Percentiles rank a stretch among this genome's conserved stretches.
These are phyloP conservation scores for Pseudopediastrum boryanum DNA, from an alignment of 139 green algal genomes.

Conservation along the genomic window DNA sequence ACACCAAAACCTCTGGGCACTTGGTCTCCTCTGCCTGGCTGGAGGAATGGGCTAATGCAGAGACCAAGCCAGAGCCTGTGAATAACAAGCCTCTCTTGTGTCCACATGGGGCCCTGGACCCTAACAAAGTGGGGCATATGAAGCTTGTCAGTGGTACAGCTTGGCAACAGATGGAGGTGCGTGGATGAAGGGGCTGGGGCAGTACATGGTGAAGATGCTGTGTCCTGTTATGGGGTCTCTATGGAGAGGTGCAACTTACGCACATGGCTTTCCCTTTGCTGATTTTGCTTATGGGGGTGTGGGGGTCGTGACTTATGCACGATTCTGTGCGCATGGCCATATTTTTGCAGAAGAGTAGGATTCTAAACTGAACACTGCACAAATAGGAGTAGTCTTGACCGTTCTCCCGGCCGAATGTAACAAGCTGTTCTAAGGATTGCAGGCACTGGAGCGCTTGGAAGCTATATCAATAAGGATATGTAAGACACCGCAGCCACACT, in stretches of 20 bases:
- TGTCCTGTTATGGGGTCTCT: not conserved
- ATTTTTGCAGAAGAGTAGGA: too few species aligned
- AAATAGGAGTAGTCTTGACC: too few species aligned
- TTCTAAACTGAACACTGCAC: too few species aligned
- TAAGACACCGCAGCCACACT: too few species aligned
- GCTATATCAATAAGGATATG: too few species aligned
- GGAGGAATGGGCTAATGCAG: conserved; percentile 44
- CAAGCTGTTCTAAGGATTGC: too few species aligned
- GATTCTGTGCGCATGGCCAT: too few species aligned
- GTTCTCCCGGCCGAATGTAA: too few species aligned
- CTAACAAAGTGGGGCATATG: conserved; percentile 26
- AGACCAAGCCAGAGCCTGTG: conserved; percentile 35
- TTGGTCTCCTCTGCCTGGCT: conserved; percentile 46
- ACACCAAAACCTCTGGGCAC: not conserved
- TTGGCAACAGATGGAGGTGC: conserved; percentile 42
- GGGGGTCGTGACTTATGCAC: conserved; percentile 23
- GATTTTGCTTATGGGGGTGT: conserved; percentile 35
- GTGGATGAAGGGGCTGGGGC: too few species aligned
- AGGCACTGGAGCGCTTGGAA: too few species aligned
- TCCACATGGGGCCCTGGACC: conserved; percentile 57
- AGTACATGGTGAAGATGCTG: not conserved
- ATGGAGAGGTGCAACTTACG: not conserved
- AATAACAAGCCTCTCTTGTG: conserved; percentile 66
- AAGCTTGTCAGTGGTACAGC: conserved; percentile 40
- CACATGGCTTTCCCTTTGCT: not conserved